A percentile compares a stretch with the other conserved stretches of the same genome.
Evolutionary conservation across 2,329 filamentous ascomycete genomes (phyloP).

Genomic region (Sclerotinia subarctica): DNA sequence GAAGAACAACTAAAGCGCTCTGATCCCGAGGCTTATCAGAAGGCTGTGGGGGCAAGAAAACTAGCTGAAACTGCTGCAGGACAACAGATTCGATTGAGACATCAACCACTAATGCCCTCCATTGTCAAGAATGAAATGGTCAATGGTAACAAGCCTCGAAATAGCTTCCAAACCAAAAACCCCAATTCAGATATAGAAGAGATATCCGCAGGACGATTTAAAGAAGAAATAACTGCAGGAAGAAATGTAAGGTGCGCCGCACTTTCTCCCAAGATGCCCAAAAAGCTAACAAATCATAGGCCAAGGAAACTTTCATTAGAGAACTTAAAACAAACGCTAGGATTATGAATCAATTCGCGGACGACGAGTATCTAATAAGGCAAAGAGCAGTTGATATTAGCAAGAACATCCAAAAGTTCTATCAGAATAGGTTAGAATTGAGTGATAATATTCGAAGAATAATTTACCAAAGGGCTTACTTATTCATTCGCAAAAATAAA

Average conservation of each 20-base stretch:
- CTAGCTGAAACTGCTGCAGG: background rate
- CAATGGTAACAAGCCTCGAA: background rate
- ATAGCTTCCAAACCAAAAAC: background rate
- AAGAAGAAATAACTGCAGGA: background rate
- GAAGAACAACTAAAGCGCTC: constrained; percentile 37
- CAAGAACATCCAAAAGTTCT: background rate
- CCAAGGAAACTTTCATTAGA: background rate
- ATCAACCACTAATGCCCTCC: background rate
- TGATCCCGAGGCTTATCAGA: constrained; percentile 29
- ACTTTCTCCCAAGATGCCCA: background rate
- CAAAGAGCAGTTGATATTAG: background rate
- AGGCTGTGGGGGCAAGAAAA: constrained; percentile 7
- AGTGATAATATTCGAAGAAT: background rate
- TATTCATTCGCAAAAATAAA: background rate
- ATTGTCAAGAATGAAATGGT: constrained; percentile 1
- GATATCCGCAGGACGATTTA: background rate
- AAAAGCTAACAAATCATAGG: constrained; percentile 1
- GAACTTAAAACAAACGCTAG: background rate
- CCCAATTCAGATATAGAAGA: background rate
- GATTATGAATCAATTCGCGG: background rate
- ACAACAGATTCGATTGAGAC: background rate
- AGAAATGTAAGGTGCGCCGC: background rate
- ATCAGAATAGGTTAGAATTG: background rate
- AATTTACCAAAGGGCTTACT: background rate
- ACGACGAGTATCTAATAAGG: background rate